Percentiles rank a stretch among this genome's conserved stretches.
These are phyloP conservation scores for Halenospora varia DNA, from an alignment of 495 filamentous ascomycete genomes.

Conservation along the genomic window DNA sequence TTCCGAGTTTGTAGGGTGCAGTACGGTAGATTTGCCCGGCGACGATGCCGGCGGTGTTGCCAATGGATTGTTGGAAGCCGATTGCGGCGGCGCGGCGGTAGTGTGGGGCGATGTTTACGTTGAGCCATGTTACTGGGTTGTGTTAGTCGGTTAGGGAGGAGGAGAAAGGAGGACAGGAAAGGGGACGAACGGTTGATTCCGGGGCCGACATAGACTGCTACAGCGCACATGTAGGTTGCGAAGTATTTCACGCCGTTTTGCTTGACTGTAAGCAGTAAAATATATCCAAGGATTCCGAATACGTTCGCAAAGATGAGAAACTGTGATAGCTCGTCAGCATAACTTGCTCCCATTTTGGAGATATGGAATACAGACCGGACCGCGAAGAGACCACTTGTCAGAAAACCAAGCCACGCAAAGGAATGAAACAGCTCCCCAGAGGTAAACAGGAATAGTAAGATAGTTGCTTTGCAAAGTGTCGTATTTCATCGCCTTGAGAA, in stretches of 20 bases:
- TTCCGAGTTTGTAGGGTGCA: conserved; percentile 47
- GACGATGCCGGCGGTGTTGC: conserved; percentile 52
- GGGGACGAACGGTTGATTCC: conserved; percentile 36
- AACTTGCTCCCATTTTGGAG: not conserved
- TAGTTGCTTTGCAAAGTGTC: conserved; percentile 39
- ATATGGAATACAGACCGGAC: not conserved
- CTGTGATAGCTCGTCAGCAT: conserved; percentile 14
- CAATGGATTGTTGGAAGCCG: conserved; percentile 51
- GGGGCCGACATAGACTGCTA: conserved; percentile 45
- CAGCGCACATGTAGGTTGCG: conserved; percentile 49
- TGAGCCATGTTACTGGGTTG: conserved; percentile 45
- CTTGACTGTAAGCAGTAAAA: conserved; percentile 39
- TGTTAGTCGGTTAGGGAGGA: not conserved
- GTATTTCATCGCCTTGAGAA: conserved; percentile 49
- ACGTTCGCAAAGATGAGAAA: conserved; percentile 41
- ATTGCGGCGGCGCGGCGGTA: conserved; percentile 51
- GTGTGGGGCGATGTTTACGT: conserved; percentile 54
- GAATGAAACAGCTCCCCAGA: conserved; percentile 35
- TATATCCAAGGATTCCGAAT: conserved; percentile 48
- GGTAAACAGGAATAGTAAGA: conserved; percentile 37
- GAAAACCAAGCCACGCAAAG: conserved; percentile 40
- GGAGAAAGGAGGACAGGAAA: not conserved
- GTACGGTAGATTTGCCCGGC: conserved; percentile 48
- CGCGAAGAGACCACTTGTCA: conserved; percentile 26
- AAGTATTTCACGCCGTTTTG: conserved; percentile 48